A percentile compares a stretch with the other conserved stretches of the same genome.
These are phyloP conservation scores for Quercus wislizeni DNA, from an alignment of 306 rosid species.

Conservation along the genomic window DNA sequence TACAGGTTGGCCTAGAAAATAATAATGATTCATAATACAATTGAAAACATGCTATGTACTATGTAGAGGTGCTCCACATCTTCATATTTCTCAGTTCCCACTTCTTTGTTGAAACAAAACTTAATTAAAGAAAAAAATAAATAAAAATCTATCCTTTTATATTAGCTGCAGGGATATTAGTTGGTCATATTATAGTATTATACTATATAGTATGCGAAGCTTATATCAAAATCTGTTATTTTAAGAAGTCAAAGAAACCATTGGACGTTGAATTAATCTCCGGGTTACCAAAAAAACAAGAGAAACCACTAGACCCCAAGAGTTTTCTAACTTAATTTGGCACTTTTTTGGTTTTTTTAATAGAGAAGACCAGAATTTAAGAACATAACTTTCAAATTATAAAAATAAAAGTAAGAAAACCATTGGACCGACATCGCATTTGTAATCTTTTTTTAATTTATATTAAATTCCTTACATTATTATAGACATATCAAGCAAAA, in stretches of 20 bases:
- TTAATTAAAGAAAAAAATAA: not conserved
- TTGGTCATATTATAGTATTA: too few species aligned
- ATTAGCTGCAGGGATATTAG: too few species aligned
- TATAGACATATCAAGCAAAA: too few species aligned
- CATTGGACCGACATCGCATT: too few species aligned
- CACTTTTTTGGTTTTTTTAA: too few species aligned
- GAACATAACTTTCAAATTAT: too few species aligned
- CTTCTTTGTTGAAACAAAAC: conserved; percentile 8
- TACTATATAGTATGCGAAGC: not conserved
- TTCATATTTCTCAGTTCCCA: conserved; percentile 25
- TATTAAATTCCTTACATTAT: too few species aligned
- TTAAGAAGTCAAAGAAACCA: not conserved
- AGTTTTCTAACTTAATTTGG: too few species aligned
- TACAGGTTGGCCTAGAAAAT: not conserved
- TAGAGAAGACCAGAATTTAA: too few species aligned
- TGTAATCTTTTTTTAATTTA: too few species aligned
- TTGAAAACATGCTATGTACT: conserved; percentile 23
- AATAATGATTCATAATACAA: conserved; percentile 33
- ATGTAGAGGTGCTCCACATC: conserved; percentile 20
- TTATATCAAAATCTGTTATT: not conserved
- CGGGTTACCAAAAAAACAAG: not conserved
- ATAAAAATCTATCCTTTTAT: not conserved
- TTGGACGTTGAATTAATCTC: not conserved
- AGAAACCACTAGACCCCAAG: too few species aligned
- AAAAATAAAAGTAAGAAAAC: too few species aligned